phyloP scores from a whole-genome alignment of 176 grass and related monocot species.

The Cenchrus fungigraminus region DNA sequence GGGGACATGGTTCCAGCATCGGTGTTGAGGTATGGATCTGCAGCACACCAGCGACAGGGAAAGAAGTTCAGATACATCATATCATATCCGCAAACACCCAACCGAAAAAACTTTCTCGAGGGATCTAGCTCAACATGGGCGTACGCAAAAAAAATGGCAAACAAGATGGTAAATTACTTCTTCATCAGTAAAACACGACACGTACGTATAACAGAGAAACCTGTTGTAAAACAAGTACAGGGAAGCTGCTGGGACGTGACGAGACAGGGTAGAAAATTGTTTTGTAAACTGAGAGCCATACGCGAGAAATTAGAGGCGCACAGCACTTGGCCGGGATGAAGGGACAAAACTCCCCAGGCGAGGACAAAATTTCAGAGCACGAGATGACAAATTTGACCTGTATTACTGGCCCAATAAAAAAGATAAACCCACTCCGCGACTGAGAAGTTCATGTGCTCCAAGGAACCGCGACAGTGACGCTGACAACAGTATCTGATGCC shows the following conservation, averaged over 20 bases:
- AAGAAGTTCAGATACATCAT: background rate
- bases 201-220: conserved; percentile 6
- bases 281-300: conserved; percentile 22
- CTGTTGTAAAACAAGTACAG: background rate
- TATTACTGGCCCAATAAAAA: conserved; percentile 44
- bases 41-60: conserved; percentile 41
- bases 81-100: background rate
- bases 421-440: background rate
- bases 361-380: conserved; percentile 37
- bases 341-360: conserved; percentile 19
- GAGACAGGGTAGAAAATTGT: conserved; percentile 22
- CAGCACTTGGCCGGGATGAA: conserved; percentile 38
- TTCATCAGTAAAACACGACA: background rate
- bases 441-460: conserved; percentile 47
- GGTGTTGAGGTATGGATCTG: conserved; percentile 99
- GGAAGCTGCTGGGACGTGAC: conserved; percentile 28
- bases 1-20: conserved; percentile 99
- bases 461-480: conserved; percentile 50
- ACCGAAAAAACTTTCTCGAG: background rate
- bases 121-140: background rate
- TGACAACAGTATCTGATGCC: conserved; percentile 42
- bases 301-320: conserved; percentile 29
- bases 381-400: conserved; percentile 63
- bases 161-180: background rate
- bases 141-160: background rate